phyloP scores from a whole-genome alignment of 305 asterid species.

The Petunia hybrid region DNA sequence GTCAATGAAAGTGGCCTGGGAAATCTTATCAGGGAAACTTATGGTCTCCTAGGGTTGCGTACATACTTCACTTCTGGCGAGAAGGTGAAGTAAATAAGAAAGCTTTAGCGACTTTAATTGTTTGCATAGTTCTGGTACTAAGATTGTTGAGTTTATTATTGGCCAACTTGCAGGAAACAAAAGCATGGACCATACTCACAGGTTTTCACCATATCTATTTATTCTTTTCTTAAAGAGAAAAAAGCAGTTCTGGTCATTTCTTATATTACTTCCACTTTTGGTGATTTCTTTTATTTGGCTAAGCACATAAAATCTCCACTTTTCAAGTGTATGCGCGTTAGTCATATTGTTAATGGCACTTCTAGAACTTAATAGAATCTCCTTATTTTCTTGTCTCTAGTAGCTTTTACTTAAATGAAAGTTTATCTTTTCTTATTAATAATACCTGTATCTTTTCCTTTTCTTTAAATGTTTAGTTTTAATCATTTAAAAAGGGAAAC shows the following conservation, averaged over 20 bases:
- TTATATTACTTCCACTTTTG: constrained; percentile 5
- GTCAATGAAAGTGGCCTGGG: constrained; percentile 93
- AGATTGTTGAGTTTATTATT: constrained; percentile 31
- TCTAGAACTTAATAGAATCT: constrained; percentile 13
- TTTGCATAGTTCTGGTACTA: not conserved
- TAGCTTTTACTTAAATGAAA: constrained; percentile 8
- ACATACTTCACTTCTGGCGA: constrained; percentile 98
- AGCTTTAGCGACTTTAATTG: constrained; percentile 21
- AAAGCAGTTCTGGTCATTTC: not conserved
- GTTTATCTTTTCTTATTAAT: not conserved
- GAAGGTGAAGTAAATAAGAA: constrained; percentile 60
- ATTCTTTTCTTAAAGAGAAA: constrained; percentile 21
- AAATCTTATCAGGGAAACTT: constrained; percentile 89
- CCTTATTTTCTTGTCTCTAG: not conserved
- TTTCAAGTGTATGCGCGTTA: constrained; percentile 16
- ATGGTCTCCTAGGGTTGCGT: constrained; percentile 84
- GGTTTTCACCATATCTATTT: constrained; percentile 45
- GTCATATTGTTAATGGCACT: not conserved
- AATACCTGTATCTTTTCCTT: not conserved
- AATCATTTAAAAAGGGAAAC: constrained; percentile 14
- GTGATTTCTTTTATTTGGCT: not conserved
- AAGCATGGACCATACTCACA: constrained; percentile 94
- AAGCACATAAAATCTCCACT: constrained; percentile 32
- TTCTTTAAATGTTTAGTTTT: not conserved
- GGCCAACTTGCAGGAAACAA: constrained; percentile 70